Conservation (phyloP, 345 rosid species). For the Ceriops decandra region DNA sequence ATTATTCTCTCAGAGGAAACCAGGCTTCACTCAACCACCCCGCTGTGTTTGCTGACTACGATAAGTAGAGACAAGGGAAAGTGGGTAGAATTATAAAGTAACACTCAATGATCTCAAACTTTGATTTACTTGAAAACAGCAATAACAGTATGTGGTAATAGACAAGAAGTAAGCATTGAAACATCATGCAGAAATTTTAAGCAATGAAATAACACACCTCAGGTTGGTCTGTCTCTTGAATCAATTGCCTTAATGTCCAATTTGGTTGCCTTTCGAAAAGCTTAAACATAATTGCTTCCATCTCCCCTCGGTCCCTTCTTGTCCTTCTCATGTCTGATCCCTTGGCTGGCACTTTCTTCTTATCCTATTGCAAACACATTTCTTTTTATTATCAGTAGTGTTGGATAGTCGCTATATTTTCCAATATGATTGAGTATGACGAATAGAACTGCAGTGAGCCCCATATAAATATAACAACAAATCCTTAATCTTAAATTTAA, state of each 20-base stretch:
- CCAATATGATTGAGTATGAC: background rate
- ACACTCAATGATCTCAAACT: too few relatives aligned
- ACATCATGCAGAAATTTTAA: background rate
- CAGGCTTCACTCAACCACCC: too few relatives aligned
- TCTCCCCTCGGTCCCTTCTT: constrained; percentile 86
- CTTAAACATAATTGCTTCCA: constrained; percentile 66
- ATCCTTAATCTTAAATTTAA: too few relatives aligned
- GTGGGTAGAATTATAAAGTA: too few relatives aligned
- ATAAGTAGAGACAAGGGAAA: too few relatives aligned
- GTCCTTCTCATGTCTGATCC: constrained; percentile 67
- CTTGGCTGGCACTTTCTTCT: constrained; percentile 60
- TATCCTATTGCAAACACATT: constrained; percentile 49
- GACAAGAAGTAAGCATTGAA: too few relatives aligned
- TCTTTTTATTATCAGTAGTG: constrained; percentile 16
- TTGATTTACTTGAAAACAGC: too few relatives aligned
- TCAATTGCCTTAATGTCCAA: constrained; percentile 71
- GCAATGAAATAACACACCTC: constrained; percentile 45
- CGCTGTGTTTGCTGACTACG: too few relatives aligned
- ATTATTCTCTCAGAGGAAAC: too few relatives aligned
- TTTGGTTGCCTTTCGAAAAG: constrained; percentile 86
- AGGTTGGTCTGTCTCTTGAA: constrained; percentile 91
- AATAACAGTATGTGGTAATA: too few relatives aligned
- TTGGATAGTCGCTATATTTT: constrained; percentile 7
- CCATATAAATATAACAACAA: constrained; percentile 5
- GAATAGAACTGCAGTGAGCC: constrained; percentile 1